These are phyloP conservation scores for Phyllostachys edulis DNA, from an alignment of 176 grass and related monocot genomes.

Conservation along the genomic window DNA sequence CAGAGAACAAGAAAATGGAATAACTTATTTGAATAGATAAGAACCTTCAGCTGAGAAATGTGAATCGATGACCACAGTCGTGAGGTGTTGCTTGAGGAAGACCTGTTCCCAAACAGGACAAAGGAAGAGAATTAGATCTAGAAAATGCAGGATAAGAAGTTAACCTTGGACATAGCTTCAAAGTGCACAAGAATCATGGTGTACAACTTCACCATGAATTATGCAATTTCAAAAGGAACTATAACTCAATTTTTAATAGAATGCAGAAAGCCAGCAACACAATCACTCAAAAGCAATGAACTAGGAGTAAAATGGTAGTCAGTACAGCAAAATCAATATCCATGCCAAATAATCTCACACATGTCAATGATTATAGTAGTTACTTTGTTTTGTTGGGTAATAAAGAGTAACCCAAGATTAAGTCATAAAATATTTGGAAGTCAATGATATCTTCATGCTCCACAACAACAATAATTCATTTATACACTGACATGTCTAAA, in stretches of 20 bases:
- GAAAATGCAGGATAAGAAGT: background rate
- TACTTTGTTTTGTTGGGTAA: conserved; percentile 13
- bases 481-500: background rate
- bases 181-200: conserved; percentile 7
- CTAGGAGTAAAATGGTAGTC: background rate
- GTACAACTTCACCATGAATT: background rate
- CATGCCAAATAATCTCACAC: background rate
- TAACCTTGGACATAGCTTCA: background rate
- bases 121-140: background rate
- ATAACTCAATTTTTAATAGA: conserved; percentile 11
- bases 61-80: conserved; percentile 77
- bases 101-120: conserved; percentile 52
- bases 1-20: conserved; percentile 24
- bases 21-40: background rate
- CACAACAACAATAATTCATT: background rate
- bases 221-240: background rate
- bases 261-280: background rate
- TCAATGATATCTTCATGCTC: conserved; percentile 3
- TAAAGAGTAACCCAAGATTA: background rate
- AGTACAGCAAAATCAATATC: background rate
- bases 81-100: conserved; percentile 94
- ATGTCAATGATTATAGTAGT: background rate
- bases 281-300: background rate
- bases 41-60: conserved; percentile 89
- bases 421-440: background rate